Evolutionary conservation across 78 protist genomes (phyloP).

Genomic region (Tieghemostelium lacteum): DNA sequence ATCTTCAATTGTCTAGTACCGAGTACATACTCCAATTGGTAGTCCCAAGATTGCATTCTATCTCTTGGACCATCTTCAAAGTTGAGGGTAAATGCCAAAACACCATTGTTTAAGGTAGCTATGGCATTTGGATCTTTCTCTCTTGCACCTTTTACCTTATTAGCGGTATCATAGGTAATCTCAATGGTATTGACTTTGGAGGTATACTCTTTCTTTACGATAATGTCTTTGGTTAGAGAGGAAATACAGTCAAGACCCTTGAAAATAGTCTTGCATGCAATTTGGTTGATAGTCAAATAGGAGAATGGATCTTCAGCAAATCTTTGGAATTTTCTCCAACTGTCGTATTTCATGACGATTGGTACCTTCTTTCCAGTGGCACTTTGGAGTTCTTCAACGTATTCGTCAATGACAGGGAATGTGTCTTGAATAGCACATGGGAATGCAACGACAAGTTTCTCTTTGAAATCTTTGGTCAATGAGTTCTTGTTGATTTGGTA

Average conservation of each 20-base stretch:
- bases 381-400: neutral
- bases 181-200: conserved; percentile 20
- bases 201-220: conserved; percentile 18
- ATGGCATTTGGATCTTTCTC: conserved; percentile 34
- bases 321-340: conserved; percentile 4
- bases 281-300: conserved; percentile 13
- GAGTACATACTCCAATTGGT: conserved; percentile 58
- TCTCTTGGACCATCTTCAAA: conserved; percentile 1
- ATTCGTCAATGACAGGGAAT: conserved; percentile 45
- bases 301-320: conserved; percentile 11
- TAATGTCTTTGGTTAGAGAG: conserved; percentile 5
- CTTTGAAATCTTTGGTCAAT: conserved; percentile 33
- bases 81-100: conserved; percentile 28
- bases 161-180: conserved; percentile 19
- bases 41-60: conserved; percentile 31
- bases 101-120: conserved; percentile 20
- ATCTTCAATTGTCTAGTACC: conserved; percentile 65
- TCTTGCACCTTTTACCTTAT: neutral
- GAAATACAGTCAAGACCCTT: conserved; percentile 16
- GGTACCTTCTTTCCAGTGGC: conserved; percentile 47
- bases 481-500: neutral
- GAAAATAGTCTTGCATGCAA: conserved; percentile 10
- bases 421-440: conserved; percentile 79
- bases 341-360: conserved; percentile 29
- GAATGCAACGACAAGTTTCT: conserved; percentile 27